These are phyloP conservation scores for Knoxia roxburghii DNA, from an alignment of 257 asterid species.

Conservation along the genomic window DNA sequence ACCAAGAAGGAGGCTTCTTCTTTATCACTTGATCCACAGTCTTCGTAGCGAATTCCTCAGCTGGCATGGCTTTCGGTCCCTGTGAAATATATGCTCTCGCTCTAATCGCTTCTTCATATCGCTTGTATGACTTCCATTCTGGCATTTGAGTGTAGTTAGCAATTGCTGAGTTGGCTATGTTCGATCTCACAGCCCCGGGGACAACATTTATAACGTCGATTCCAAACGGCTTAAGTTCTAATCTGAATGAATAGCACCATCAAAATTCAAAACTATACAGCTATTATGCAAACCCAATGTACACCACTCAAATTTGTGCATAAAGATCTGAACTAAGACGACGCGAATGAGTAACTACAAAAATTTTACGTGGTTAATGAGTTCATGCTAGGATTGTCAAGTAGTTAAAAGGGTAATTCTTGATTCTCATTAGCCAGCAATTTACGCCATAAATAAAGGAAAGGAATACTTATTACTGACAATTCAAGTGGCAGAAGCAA, in stretches of 20 bases:
- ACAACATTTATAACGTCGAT: constrained; percentile 67
- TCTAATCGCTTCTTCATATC: constrained; percentile 54
- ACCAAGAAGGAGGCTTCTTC: constrained; percentile 72
- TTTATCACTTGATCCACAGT: constrained; percentile 63
- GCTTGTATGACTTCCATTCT: constrained; percentile 83
- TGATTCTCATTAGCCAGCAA: not conserved
- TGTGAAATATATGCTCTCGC: constrained; percentile 66
- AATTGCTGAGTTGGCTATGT: constrained; percentile 61
- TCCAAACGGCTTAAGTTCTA: constrained; percentile 45
- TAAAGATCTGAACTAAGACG: not conserved
- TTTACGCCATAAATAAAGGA: not conserved
- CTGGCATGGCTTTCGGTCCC: constrained; percentile 54
- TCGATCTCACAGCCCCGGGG: constrained; percentile 83
- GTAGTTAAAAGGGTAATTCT: not conserved
- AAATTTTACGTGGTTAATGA: not conserved
- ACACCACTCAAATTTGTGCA: not conserved
- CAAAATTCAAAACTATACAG: not conserved
- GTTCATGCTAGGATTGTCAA: not conserved
- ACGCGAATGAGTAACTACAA: not conserved
- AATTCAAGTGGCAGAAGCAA: too few species aligned
- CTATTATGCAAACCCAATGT: not conserved
- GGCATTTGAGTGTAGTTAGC: constrained; percentile 59
- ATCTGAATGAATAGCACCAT: constrained; percentile 18
- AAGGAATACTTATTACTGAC: not conserved
- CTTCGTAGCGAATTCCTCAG: constrained; percentile 77